phyloP scores from a whole-genome alignment of 2,329 filamentous ascomycete species.

The Alternaria sp. region DNA sequence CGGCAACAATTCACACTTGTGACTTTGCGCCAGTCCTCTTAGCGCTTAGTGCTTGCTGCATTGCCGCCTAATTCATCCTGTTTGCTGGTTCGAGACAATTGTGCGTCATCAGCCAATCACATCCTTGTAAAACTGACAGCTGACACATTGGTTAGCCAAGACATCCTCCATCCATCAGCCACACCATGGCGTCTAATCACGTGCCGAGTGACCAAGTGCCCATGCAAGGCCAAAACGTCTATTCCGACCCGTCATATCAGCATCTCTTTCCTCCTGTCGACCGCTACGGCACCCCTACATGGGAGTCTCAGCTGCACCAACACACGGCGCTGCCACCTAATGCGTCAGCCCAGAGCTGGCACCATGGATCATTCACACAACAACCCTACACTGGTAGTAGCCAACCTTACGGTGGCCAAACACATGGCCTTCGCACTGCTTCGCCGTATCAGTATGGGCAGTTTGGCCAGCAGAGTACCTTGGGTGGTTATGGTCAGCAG shows the following conservation, averaged over 20 bases:
- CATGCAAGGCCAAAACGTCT: conserved; percentile 44
- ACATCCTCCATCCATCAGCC: conserved; percentile 8
- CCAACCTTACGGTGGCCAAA: conserved; percentile 36
- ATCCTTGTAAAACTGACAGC: conserved; percentile 17
- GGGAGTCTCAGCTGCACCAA: conserved; percentile 41
- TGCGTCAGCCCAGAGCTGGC: conserved; percentile 34
- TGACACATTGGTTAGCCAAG: conserved; percentile 25
- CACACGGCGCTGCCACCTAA: conserved; percentile 31
- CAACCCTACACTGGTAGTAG: conserved; percentile 34
- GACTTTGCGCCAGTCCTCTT: conserved; percentile 41
- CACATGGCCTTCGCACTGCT: conserved; percentile 35
- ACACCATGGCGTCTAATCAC: conserved; percentile 49
- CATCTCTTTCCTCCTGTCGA: conserved; percentile 40
- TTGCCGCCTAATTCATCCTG: conserved; percentile 37
- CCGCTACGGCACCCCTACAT: conserved; percentile 42
- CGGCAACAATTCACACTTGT: conserved; percentile 39
- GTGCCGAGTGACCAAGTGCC: conserved; percentile 47
- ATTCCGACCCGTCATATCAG: conserved; percentile 42
- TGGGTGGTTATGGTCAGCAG: conserved; percentile 36
- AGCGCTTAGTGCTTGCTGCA: conserved; percentile 44
- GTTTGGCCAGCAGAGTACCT: conserved; percentile 34
- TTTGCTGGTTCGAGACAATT: conserved; percentile 32
- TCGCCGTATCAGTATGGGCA: conserved; percentile 47
- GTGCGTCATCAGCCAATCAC: conserved; percentile 43
- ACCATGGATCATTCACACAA: conserved; percentile 37